phyloP scores from a whole-genome alignment of 2,329 filamentous ascomycete species.

The Aspergillus quadricinctus region DNA sequence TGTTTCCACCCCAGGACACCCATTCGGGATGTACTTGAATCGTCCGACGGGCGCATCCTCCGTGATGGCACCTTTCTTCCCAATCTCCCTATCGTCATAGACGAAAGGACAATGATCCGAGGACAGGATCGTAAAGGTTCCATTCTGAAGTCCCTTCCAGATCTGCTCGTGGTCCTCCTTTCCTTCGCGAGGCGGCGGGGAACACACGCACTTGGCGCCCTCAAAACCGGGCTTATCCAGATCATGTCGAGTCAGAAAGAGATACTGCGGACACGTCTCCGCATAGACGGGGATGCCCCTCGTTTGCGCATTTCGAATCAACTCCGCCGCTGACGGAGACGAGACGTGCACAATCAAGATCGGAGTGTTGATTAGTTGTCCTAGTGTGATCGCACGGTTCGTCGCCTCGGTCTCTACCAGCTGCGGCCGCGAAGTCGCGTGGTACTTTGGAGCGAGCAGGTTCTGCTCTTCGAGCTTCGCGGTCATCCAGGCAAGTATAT shows the following conservation, averaged over 20 bases:
- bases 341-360: slow-evolving; percentile 53
- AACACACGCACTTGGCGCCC: slow-evolving; percentile 52
- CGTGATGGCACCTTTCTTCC: slow-evolving; percentile 31
- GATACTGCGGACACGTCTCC: slow-evolving; percentile 40
- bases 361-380: slow-evolving; percentile 48
- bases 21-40: slow-evolving; percentile 39
- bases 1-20: too few species aligned
- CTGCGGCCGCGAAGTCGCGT: too few species aligned
- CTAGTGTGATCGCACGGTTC: slow-evolving; percentile 48
- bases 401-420: too few species aligned
- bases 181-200: slow-evolving; percentile 26
- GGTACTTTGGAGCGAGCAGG: too few species aligned
- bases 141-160: slow-evolving; percentile 50
- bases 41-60: neutral
- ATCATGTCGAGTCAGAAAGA: slow-evolving; percentile 49
- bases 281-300: slow-evolving; percentile 39
- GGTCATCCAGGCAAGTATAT: too few species aligned
- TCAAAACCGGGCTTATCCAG: slow-evolving; percentile 38
- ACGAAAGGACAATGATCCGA: slow-evolving; percentile 45
- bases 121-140: slow-evolving; percentile 53
- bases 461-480: too few species aligned
- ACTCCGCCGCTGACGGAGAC: slow-evolving; percentile 42
- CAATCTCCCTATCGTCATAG: slow-evolving; percentile 12
- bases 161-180: too few species aligned
- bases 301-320: slow-evolving; percentile 51